A percentile compares a stretch with the other conserved stretches of the same genome.
Evolutionary conservation across 345 rosid genomes (phyloP).

Genomic region (Acer yangbiense): DNA sequence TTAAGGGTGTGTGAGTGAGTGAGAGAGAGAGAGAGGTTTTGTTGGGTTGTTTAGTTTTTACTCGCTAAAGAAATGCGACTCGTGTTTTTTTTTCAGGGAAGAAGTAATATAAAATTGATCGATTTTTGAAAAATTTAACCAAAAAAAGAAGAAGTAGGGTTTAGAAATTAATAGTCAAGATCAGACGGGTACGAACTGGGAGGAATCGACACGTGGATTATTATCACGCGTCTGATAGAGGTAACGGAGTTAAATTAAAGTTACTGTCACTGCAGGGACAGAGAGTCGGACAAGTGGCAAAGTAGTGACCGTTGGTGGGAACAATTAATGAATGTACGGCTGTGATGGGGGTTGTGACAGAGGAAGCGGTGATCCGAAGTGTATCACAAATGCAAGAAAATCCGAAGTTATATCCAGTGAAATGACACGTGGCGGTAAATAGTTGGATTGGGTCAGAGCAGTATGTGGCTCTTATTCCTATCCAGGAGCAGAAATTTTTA

Average conservation of each 20-base stretch:
- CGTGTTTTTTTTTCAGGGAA: neutral
- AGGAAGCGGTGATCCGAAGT: neutral
- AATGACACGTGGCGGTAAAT: slow-evolving; percentile 20
- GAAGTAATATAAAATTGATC: slow-evolving; percentile 22
- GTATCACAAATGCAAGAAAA: neutral
- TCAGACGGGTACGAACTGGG: slow-evolving; percentile 26
- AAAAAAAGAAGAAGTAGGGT: slow-evolving; percentile 18
- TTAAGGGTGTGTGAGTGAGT: neutral
- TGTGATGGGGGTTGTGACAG: slow-evolving; percentile 4
- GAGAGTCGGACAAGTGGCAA: neutral
- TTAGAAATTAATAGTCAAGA: slow-evolving; percentile 19
- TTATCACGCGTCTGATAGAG: slow-evolving; percentile 7
- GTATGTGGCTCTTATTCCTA: slow-evolving; percentile 12
- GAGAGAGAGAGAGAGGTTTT: slow-evolving; percentile 12
- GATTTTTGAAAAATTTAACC: slow-evolving; percentile 2
- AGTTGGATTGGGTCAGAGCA: slow-evolving; percentile 10
- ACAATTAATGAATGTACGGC: neutral
- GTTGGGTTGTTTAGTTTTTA: slow-evolving; percentile 19
- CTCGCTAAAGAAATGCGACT: slow-evolving; percentile 18
- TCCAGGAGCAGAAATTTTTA: slow-evolving; percentile 10
- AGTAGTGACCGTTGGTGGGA: neutral
- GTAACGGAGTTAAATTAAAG: neutral
- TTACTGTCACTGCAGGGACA: neutral
- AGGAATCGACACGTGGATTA: slow-evolving; percentile 27
- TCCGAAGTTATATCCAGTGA: neutral